A percentile compares a stretch with the other conserved stretches of the same genome.
These are phyloP conservation scores for Boletus rubescentipes DNA, from an alignment of 768 basidiomycete species.

Conservation along the genomic window DNA sequence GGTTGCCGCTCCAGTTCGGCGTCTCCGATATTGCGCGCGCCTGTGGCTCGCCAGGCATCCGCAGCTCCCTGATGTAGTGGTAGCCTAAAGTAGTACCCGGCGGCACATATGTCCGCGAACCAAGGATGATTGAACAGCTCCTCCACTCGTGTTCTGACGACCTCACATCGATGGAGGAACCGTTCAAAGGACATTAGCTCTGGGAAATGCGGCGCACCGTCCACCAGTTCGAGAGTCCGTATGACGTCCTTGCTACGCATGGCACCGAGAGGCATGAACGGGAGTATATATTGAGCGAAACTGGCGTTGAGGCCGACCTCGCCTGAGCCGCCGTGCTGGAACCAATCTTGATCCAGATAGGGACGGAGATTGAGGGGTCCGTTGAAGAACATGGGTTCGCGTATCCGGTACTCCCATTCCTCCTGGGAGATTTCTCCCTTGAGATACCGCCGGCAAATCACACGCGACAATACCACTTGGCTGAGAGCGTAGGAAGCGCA, in stretches of 20 bases:
- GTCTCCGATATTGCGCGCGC: background rate
- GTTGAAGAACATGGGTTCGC: conserved; percentile 48
- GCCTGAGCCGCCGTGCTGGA: conserved; percentile 38
- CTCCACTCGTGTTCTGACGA: conserved; percentile 37
- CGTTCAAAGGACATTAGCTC: conserved; percentile 43
- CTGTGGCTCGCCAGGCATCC: conserved; percentile 20
- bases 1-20: background rate
- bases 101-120: conserved; percentile 39
- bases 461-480: conserved; percentile 49
- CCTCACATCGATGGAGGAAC: conserved; percentile 44
- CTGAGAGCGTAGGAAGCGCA: conserved; percentile 47
- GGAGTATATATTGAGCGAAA: conserved; percentile 43
- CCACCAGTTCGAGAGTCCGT: conserved; percentile 33
- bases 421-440: conserved; percentile 44
- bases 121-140: conserved; percentile 40
- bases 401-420: conserved; percentile 52
- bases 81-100: conserved; percentile 22
- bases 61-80: conserved; percentile 19
- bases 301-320: conserved; percentile 44
- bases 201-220: conserved; percentile 38
- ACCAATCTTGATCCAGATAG: conserved; percentile 47
- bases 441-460: conserved; percentile 44
- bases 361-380: conserved; percentile 54
- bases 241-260: background rate
- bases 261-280: conserved; percentile 44